phyloP scores from a whole-genome alignment of 169 alveolate species.

The Eimeria praecox region DNA sequence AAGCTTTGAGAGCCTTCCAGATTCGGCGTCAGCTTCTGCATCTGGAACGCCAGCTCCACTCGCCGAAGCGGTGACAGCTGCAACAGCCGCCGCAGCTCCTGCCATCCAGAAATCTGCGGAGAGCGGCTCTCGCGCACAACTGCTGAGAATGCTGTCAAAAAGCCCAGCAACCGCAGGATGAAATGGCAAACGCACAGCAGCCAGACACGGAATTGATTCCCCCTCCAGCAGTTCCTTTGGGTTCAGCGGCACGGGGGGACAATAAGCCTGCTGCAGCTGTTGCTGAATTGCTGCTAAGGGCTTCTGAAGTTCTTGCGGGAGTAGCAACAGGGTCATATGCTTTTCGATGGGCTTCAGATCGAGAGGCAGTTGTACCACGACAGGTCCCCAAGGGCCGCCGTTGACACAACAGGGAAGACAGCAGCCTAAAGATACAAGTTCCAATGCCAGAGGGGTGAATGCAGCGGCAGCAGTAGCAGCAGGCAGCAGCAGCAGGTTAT shows the following conservation, averaged over 20 bases:
- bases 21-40: conserved; percentile 1
- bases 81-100: conserved; percentile 39
- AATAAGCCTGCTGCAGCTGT: background rate
- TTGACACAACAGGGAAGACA: conserved; percentile 56
- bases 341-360: background rate
- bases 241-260: background rate
- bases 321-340: background rate
- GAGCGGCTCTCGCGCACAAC: conserved; percentile 47
- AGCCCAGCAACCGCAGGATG: conserved; percentile 45
- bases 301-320: conserved; percentile 13
- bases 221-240: background rate
- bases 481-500: conserved; percentile 48
- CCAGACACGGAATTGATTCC: background rate
- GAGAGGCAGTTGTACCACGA: conserved; percentile 41
- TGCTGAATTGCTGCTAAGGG: conserved; percentile 12
- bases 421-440: conserved; percentile 1
- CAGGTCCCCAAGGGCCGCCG: conserved; percentile 72
- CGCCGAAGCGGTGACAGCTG: conserved; percentile 25
- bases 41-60: background rate
- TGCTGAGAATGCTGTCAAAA: conserved; percentile 3
- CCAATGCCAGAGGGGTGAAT: conserved; percentile 16
- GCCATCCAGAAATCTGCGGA: conserved; percentile 64
- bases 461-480: conserved; percentile 64
- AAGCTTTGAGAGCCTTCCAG: conserved; percentile 2
- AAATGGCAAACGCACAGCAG: conserved; percentile 59